These are phyloP conservation scores for Pyrenochaeta sp. DNA, from an alignment of 2,329 filamentous ascomycete species.

Conservation along the genomic window DNA sequence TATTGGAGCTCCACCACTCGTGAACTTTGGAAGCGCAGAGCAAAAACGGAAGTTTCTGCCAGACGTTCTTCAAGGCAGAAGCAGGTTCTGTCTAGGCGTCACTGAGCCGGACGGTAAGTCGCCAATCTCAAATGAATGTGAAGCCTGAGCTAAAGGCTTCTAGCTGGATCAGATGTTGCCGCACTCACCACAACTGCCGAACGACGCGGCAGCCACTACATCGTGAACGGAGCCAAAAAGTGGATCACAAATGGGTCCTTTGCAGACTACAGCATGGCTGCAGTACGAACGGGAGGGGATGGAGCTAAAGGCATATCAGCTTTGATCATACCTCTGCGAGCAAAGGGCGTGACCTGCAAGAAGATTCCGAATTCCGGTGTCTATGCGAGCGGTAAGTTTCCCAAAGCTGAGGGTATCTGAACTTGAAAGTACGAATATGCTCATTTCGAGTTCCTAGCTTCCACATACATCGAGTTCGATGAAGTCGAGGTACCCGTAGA, in stretches of 20 bases:
- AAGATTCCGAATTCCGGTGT: slow-evolving; percentile 7
- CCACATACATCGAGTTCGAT: slow-evolving; percentile 78
- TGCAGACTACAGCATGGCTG: slow-evolving; percentile 80
- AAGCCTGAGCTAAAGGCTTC: slow-evolving; percentile 62
- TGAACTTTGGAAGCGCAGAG: slow-evolving; percentile 57
- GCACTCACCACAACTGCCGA: slow-evolving; percentile 74
- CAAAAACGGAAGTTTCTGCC: slow-evolving; percentile 71
- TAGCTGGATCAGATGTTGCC: slow-evolving; percentile 75
- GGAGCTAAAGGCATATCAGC: slow-evolving; percentile 74
- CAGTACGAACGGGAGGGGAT: slow-evolving; percentile 68
- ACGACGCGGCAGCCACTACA: slow-evolving; percentile 55
- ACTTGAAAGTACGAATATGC: background rate
- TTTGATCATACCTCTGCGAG: slow-evolving; percentile 74
- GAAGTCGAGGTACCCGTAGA: slow-evolving; percentile 81
- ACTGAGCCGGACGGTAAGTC: slow-evolving; percentile 73
- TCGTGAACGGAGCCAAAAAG: slow-evolving; percentile 76
- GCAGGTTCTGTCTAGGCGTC: slow-evolving; percentile 84
- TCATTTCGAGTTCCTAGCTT: slow-evolving; percentile 68
- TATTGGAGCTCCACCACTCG: slow-evolving; percentile 20
- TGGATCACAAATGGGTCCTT: slow-evolving; percentile 83
- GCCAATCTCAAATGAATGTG: background rate
- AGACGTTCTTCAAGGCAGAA: slow-evolving; percentile 77
- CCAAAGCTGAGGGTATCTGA: background rate
- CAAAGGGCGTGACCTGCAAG: slow-evolving; percentile 35
- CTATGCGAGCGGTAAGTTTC: slow-evolving; percentile 5